Percentiles rank a stretch among this genome's conserved stretches.
phyloP scores from a whole-genome alignment of 768 basidiomycete genomes.

The Calocera viscosa region DNA sequence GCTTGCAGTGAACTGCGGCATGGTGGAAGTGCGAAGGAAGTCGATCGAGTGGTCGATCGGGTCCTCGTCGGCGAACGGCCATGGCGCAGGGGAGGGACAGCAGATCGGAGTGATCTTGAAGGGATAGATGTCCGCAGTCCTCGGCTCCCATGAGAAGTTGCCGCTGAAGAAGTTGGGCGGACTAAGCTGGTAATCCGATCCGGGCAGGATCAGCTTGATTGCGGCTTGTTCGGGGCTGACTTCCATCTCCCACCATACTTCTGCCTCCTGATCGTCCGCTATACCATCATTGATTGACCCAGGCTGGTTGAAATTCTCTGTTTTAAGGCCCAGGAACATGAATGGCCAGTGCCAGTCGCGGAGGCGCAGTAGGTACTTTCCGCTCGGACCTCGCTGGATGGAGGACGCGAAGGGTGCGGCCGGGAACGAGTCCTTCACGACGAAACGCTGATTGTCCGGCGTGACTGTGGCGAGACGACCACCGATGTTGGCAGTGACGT shows the following conservation, averaged over 20 bases:
- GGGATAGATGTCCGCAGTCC: slow-evolving; percentile 18
- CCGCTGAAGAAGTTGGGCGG: slow-evolving; percentile 16
- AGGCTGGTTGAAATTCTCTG: background rate
- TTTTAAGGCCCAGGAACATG: background rate
- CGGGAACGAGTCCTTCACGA: slow-evolving; percentile 14
- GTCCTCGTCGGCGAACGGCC: slow-evolving; percentile 27
- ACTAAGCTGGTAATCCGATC: slow-evolving; percentile 18
- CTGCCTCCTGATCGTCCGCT: slow-evolving; percentile 14
- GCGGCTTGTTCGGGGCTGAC: slow-evolving; percentile 15
- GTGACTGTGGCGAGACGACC: slow-evolving; percentile 23
- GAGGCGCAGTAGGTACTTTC: slow-evolving; percentile 15
- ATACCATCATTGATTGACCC: slow-evolving; percentile 9
- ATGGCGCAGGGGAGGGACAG: slow-evolving; percentile 23
- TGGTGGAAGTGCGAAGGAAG: slow-evolving; percentile 24
- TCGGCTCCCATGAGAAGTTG: background rate
- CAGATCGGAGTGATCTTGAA: slow-evolving; percentile 26
- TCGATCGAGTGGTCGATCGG: slow-evolving; percentile 24
- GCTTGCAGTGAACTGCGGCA: slow-evolving; percentile 14
- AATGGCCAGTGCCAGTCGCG: slow-evolving; percentile 1
- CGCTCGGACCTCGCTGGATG: slow-evolving; percentile 5
- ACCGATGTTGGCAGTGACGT: slow-evolving; percentile 23
- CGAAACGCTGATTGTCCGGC: slow-evolving; percentile 17
- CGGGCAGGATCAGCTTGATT: slow-evolving; percentile 23
- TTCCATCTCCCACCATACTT: slow-evolving; percentile 23
- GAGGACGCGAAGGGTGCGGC: slow-evolving; percentile 18